Percentiles rank a stretch among this genome's conserved stretches.
These are phyloP conservation scores for Melampsora americana DNA, from an alignment of 1,284 basidiomycete species.

Conservation along the genomic window DNA sequence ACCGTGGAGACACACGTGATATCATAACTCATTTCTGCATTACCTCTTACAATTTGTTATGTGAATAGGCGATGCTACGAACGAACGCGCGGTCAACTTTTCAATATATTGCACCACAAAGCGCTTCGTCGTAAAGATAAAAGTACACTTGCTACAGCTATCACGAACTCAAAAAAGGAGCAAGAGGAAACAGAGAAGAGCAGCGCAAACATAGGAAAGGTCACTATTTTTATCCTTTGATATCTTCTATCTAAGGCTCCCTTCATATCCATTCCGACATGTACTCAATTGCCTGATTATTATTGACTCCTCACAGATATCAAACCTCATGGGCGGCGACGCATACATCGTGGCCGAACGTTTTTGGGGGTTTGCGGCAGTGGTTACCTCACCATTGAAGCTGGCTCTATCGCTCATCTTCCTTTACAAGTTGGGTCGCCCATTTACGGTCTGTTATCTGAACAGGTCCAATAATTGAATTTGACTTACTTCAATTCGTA, in stretches of 20 bases:
- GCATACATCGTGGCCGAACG: constrained; percentile 67
- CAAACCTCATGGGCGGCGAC: constrained; percentile 60
- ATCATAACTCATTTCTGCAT: too few relatives aligned
- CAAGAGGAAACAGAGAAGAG: constrained; percentile 22
- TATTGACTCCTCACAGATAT: too few relatives aligned
- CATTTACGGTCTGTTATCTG: too few relatives aligned
- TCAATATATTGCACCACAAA: constrained; percentile 43
- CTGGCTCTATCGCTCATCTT: constrained; percentile 24
- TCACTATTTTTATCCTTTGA: constrained; percentile 49
- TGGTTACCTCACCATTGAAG: constrained; percentile 37
- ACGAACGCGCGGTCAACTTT: constrained; percentile 48
- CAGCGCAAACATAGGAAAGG: constrained; percentile 64
- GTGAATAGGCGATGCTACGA: constrained; percentile 41
- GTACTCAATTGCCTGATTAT: too few relatives aligned
- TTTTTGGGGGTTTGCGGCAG: constrained; percentile 67
- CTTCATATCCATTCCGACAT: too few relatives aligned
- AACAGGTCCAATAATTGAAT: too few relatives aligned
- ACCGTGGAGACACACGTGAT: too few relatives aligned
- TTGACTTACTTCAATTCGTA: too few relatives aligned
- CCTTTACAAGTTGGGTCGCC: constrained; percentile 30
- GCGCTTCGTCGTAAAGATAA: constrained; percentile 40
- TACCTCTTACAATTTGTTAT: too few relatives aligned
- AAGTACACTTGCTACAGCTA: constrained; percentile 30
- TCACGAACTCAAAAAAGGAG: constrained; percentile 13
- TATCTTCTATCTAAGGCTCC: too few relatives aligned